These are phyloP conservation scores for Fistulinella cinereoalba DNA, from an alignment of 1,284 basidiomycete species.

Conservation along the genomic window DNA sequence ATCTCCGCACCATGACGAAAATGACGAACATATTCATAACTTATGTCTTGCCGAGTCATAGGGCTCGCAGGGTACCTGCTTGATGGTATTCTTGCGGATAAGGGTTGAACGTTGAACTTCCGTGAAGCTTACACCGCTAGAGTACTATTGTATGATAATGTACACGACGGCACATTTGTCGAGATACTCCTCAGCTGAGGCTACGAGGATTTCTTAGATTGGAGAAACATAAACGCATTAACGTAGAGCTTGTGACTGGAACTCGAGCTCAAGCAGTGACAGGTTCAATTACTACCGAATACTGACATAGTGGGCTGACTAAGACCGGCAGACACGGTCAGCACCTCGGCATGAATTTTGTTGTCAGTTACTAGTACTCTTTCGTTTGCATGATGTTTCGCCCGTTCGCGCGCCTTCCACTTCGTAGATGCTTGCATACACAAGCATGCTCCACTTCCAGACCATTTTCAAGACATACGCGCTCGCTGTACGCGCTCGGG, in stretches of 20 bases:
- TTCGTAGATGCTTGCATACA: constrained; percentile 30
- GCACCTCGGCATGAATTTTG: constrained; percentile 24
- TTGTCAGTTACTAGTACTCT: background rate
- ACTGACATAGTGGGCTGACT: constrained; percentile 22
- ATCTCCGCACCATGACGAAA: background rate
- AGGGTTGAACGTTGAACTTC: no score
- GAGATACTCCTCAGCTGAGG: no score
- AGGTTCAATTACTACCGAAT: no score
- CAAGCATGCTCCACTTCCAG: constrained; percentile 13
- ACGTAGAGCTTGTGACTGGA: no score
- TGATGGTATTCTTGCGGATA: no score
- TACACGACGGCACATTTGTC: no score
- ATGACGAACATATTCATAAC: background rate
- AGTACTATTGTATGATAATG: no score
- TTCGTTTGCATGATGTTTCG: constrained; percentile 38
- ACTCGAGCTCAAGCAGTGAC: no score
- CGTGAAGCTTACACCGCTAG: no score
- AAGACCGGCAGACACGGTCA: constrained; percentile 10
- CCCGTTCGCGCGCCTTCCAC: constrained; percentile 33
- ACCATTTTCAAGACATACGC: constrained; percentile 21
- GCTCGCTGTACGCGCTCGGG: constrained; percentile 24
- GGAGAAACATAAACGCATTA: no score
- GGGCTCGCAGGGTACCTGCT: constrained; percentile 3
- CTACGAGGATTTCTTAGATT: no score
- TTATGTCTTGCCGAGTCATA: background rate